phyloP scores from a whole-genome alignment of 2,329 filamentous ascomycete species.

The Pseudogymnoascus sp. region DNA sequence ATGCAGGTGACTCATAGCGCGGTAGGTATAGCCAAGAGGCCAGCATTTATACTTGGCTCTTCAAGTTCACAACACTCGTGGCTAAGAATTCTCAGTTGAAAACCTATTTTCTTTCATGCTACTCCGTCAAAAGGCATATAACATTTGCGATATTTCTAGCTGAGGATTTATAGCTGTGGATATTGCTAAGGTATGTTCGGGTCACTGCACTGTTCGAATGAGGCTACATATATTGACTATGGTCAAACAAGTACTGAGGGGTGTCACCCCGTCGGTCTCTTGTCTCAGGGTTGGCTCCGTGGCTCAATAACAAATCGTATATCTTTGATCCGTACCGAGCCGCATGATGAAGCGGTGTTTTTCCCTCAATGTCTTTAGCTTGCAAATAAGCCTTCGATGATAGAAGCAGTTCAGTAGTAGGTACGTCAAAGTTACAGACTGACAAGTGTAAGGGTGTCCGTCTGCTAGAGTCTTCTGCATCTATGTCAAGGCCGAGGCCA shows the following conservation, averaged over 20 bases:
- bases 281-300: neutral
- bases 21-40: neutral
- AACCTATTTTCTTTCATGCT: no score
- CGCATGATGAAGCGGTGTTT: neutral
- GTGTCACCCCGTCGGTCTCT: conserved; percentile 33
- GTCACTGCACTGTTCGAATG: neutral
- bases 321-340: neutral
- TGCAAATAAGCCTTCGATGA: neutral
- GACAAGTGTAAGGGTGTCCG: neutral
- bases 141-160: no score
- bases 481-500: neutral
- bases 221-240: neutral
- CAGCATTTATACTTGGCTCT: neutral
- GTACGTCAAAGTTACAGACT: neutral
- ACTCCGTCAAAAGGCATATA: no score
- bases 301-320: neutral
- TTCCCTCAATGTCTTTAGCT: neutral
- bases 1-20: neutral
- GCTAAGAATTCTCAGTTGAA: neutral
- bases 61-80: neutral
- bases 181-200: neutral
- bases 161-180: neutral
- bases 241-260: conserved; percentile 46
- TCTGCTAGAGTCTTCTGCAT: neutral
- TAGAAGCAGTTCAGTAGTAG: neutral